Percentiles rank a stretch among this genome's conserved stretches.
These are phyloP conservation scores for Pistacia atlantica DNA, from an alignment of 345 rosid genomes.

Conservation along the genomic window DNA sequence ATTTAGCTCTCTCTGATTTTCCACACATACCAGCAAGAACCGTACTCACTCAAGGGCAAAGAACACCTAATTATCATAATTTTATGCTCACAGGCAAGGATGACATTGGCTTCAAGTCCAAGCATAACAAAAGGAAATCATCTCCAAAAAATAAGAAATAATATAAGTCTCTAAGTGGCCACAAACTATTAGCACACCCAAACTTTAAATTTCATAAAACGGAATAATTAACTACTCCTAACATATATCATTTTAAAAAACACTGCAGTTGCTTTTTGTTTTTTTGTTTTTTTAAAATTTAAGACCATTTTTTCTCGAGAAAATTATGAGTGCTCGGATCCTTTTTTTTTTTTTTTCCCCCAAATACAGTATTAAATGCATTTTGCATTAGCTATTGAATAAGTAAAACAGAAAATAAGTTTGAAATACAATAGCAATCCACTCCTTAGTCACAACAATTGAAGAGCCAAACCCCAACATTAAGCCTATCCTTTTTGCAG, in stretches of 20 bases:
- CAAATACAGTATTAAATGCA: too few species aligned
- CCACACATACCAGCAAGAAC: too few species aligned
- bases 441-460: not conserved
- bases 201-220: constrained; percentile 3
- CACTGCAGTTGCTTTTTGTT: not conserved
- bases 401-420: not conserved
- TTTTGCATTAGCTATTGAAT: too few species aligned
- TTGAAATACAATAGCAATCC: not conserved
- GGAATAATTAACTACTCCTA: not conserved
- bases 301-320: too few species aligned
- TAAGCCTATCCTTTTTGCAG: not conserved
- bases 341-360: too few species aligned
- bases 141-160: not conserved
- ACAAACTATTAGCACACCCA: not conserved
- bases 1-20: too few species aligned
- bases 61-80: not conserved
- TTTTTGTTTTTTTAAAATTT: too few species aligned
- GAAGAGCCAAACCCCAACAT: not conserved
- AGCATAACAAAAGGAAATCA: not conserved
- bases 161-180: not conserved
- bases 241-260: not conserved
- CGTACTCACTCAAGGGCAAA: not conserved
- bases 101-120: not conserved
- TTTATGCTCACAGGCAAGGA: not conserved
- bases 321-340: too few species aligned